Base-by-base conservation (phyloP, 1,284 basidiomycete genomes). In the Malassezia yamatoensis region DNA sequence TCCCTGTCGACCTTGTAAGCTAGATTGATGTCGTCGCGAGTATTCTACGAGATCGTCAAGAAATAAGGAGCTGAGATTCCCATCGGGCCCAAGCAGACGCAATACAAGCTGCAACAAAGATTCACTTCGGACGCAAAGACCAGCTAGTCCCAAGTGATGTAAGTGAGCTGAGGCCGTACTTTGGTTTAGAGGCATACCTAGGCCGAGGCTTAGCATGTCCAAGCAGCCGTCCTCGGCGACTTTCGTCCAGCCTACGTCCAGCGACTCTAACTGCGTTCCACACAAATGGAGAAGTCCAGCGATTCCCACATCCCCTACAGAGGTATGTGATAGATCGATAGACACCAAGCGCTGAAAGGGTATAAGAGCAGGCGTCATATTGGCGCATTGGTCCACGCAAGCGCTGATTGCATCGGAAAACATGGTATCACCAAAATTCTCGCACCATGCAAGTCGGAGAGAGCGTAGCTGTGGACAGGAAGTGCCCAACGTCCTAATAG, bases 31-130 rank as follows among this genome's bases (percentile, higher is more conserved):
- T 35, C 55, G 55, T 15, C 55, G 50, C 9, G 50, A 20, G 20
- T 43, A 58, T 45, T 58, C 55, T 29, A 58, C 51, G 18, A 53
- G 18, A 36, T 58, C 50, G n/a, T 52, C 55, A 11, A 58, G 36
- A 16, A 18, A 13, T 12, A 58, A 32, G 5, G 50, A 53, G 13
- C 21, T 24, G 24, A 58, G 40, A 13, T 34, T 35, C 21, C 47
- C 46, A 1, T 20, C 35, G n/a, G 10, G 10, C 9, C 45, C 36
- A 1, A 57, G 49, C 29, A 43, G 32, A 6, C 7, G 21, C 18
- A 15, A 33, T 7, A 52, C 35, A 12, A 58, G 50, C 0, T 15
- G 15, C 4, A 49, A 24, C 5, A 58, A 45, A 21, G 50, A 33
- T 6, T 20, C 6, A 2, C 38, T 40, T 18, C 44, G 46, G 32